Conservation (phyloP, 2,329 filamentous ascomycete genomes). For the Diplodia corticola region DNA sequence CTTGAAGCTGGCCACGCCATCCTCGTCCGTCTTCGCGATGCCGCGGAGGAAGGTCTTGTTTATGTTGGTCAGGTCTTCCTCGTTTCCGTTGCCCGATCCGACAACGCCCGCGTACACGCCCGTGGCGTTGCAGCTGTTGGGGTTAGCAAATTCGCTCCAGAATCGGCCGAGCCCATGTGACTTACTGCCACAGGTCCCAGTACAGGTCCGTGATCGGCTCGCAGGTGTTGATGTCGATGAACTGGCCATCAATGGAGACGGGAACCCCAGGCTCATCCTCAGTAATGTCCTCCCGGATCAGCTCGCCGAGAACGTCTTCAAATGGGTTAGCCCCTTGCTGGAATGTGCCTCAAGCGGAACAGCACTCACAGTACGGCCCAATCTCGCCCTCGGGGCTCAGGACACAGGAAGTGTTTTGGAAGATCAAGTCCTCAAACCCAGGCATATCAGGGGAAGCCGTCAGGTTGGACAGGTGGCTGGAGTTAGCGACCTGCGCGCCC, state of each 20-base stretch:
- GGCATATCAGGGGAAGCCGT: not conserved
- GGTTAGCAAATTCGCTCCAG: not conserved
- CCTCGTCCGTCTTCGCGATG: conserved; percentile 47
- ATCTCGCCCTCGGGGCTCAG: conserved; percentile 37
- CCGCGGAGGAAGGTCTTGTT: conserved; percentile 49
- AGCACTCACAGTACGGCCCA: conserved; percentile 30
- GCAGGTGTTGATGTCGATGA: conserved; percentile 57
- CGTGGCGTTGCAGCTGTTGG: conserved; percentile 39
- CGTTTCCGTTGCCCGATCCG: conserved; percentile 46
- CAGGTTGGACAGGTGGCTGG: conserved; percentile 11
- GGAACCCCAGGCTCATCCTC: conserved; percentile 53
- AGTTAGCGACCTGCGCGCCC: conserved; percentile 6
- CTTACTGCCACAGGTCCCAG: conserved; percentile 54
- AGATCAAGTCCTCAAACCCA: conserved; percentile 29
- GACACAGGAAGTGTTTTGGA: conserved; percentile 37
- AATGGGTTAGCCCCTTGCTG: not conserved
- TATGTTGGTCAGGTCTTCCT: conserved; percentile 35
- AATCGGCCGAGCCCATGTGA: not conserved
- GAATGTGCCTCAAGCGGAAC: no score
- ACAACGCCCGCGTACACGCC: conserved; percentile 48
- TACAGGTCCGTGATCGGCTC: conserved; percentile 50
- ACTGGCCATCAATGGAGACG: conserved; percentile 53
- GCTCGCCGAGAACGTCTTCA: conserved; percentile 50
- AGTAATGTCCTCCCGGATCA: conserved; percentile 50
- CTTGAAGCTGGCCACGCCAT: conserved; percentile 53